phyloP scores from a whole-genome alignment of 2,329 filamentous ascomycete species.

The Byssothecium circinans region DNA sequence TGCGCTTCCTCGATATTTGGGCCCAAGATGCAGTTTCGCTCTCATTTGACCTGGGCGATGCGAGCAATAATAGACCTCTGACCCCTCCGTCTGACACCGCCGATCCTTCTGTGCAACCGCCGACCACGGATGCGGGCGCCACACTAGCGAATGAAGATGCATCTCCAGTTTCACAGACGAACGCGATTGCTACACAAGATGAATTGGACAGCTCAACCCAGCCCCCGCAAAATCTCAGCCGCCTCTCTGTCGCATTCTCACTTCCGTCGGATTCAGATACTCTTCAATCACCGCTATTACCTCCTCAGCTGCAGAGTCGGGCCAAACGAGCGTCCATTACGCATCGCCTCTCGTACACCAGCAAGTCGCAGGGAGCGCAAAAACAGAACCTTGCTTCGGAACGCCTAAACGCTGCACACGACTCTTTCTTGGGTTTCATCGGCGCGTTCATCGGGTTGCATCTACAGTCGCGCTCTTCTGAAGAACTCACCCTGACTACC shows the following conservation, averaged over 20 bases:
- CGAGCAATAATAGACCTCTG: slow-evolving; percentile 35
- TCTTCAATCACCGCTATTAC: slow-evolving; percentile 32
- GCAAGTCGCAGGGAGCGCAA: slow-evolving; percentile 63
- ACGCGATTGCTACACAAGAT: slow-evolving; percentile 27
- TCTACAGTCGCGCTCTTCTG: slow-evolving; percentile 85
- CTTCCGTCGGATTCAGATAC: slow-evolving; percentile 42
- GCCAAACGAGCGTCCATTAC: slow-evolving; percentile 58
- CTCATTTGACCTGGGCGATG: slow-evolving; percentile 42
- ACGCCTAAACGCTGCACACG: slow-evolving; percentile 76
- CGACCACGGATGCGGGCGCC: slow-evolving; percentile 23
- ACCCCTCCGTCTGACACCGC: slow-evolving; percentile 44
- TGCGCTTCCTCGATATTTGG: slow-evolving; percentile 85
- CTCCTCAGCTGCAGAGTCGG: slow-evolving; percentile 30
- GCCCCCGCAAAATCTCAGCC: slow-evolving; percentile 32
- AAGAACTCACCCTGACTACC: slow-evolving; percentile 79
- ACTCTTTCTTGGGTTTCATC: slow-evolving; percentile 85
- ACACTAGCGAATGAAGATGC: slow-evolving; percentile 51
- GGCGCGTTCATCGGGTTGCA: slow-evolving; percentile 94
- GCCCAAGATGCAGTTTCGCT: slow-evolving; percentile 61
- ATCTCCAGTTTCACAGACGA: slow-evolving; percentile 38
- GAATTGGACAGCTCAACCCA: slow-evolving; percentile 32
- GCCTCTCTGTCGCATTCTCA: slow-evolving; percentile 41
- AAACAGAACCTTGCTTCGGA: slow-evolving; percentile 80
- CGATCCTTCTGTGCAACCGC: slow-evolving; percentile 34
- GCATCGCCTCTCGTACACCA: slow-evolving; percentile 77